phyloP scores from a whole-genome alignment of 805 yeast genomes.

The Metschnikowia anglica region DNA sequence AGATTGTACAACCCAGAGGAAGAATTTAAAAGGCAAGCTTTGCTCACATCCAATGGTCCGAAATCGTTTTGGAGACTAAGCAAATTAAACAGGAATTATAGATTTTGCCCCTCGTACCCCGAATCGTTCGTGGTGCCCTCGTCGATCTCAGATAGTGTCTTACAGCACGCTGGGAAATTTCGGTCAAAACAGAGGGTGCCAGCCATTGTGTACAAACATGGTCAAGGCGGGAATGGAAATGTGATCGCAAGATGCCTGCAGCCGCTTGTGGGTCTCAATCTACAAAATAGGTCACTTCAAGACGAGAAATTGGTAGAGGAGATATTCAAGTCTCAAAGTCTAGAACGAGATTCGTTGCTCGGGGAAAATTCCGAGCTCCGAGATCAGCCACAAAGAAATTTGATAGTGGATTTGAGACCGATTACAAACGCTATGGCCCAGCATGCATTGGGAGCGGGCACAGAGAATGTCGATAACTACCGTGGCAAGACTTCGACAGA shows the following conservation, averaged over 20 bases:
- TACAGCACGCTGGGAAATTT: conserved; percentile 80
- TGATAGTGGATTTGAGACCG: conserved; percentile 91
- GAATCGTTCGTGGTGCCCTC: conserved; percentile 63
- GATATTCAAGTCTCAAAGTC: conserved; percentile 60
- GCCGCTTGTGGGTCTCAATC: conserved; percentile 84
- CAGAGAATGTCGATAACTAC: conserved; percentile 89
- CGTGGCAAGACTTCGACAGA: conserved; percentile 33
- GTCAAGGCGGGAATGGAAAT: conserved; percentile 55
- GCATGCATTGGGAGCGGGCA: conserved; percentile 96
- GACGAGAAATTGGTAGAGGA: conserved; percentile 83
- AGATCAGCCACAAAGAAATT: conserved; percentile 46
- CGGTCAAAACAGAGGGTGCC: conserved; percentile 87
- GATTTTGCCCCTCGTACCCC: conserved; percentile 78
- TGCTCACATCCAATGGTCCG: conserved; percentile 25
- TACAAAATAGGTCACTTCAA: conserved; percentile 80
- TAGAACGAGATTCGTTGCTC: conserved; percentile 24
- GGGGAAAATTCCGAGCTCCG: conserved; percentile 24
- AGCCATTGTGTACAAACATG: conserved; percentile 71
- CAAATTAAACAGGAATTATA: conserved; percentile 59
- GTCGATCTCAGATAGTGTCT: conserved; percentile 75
- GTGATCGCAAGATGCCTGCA: conserved; percentile 88
- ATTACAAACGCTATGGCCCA: conserved; percentile 95
- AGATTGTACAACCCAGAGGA: conserved; percentile 52
- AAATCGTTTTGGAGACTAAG: conserved; percentile 66
- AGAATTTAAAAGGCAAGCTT: conserved; percentile 79